These are phyloP conservation scores for Wickerhamiella azyma DNA, from an alignment of 805 yeast species.

Conservation along the genomic window DNA sequence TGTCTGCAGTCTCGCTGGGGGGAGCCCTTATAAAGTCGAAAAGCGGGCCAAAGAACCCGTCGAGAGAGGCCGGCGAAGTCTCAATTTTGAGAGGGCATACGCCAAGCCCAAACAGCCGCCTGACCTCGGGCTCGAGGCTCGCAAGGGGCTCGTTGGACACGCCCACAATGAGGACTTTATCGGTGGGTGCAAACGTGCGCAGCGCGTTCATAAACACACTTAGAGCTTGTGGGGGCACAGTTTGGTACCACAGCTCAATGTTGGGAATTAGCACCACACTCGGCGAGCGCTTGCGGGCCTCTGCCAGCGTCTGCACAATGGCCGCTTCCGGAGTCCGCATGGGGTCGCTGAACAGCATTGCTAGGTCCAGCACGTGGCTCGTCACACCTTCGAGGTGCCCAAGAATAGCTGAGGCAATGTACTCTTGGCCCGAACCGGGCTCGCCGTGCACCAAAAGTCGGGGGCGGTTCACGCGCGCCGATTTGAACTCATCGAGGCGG, in stretches of 20 bases:
- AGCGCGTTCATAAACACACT: constrained; percentile 60
- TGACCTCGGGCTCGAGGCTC: constrained; percentile 35
- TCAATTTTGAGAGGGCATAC: constrained; percentile 35
- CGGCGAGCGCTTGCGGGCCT: constrained; percentile 82
- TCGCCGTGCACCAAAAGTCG: constrained; percentile 60
- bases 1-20: constrained; percentile 60
- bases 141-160: constrained; percentile 39
- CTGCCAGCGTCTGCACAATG: constrained; percentile 69
- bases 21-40: constrained; percentile 44
- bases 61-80: constrained; percentile 29
- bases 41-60: constrained; percentile 41
- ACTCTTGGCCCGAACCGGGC: constrained; percentile 75
- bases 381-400: constrained; percentile 80
- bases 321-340: constrained; percentile 72
- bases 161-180: constrained; percentile 61
- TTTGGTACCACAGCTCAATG: constrained; percentile 58
- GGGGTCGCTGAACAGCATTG: constrained; percentile 62
- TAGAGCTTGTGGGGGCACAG: constrained; percentile 54
- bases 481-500: constrained; percentile 41
- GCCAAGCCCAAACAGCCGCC: constrained; percentile 44
- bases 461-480: constrained; percentile 69
- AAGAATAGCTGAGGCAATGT: constrained; percentile 67
- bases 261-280: constrained; percentile 74
- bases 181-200: constrained; percentile 54
- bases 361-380: constrained; percentile 73